Conservation (phyloP, 768 basidiomycete species). For the Tubosaeta sp. region DNA sequence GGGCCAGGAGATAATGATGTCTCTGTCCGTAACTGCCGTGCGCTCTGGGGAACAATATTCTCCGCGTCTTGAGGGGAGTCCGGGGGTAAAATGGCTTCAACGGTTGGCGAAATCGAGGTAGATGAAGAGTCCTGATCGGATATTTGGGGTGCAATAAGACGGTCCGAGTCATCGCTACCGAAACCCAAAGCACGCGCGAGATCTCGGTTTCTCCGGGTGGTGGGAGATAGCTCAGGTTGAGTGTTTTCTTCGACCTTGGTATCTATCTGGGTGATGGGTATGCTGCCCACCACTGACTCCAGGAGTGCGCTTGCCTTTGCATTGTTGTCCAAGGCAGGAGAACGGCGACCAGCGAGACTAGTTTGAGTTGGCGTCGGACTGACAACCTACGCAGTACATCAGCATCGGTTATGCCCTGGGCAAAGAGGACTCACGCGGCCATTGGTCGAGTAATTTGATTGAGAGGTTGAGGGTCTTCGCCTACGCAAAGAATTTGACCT, state of each 20-base stretch:
- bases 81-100: constrained; percentile 28
- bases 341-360: constrained; percentile 26
- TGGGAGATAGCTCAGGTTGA: constrained; percentile 42
- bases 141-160: constrained; percentile 18
- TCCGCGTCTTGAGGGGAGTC: constrained; percentile 19
- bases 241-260: constrained; percentile 22
- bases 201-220: constrained; percentile 63
- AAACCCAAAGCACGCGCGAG: constrained; percentile 72
- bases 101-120: constrained; percentile 33
- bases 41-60: constrained; percentile 1
- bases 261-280: constrained; percentile 38
- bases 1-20: constrained; percentile 13
- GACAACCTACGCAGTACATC: constrained; percentile 40
- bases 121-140: constrained; percentile 26
- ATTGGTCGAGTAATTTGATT: constrained; percentile 64
- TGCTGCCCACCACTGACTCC: constrained; percentile 56
- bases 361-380: constrained; percentile 48
- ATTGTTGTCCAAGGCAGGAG: constrained; percentile 43
- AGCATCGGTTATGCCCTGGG: constrained; percentile 1
- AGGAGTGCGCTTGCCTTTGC: constrained; percentile 63
- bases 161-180: constrained; percentile 42
- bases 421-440: constrained; percentile 38
- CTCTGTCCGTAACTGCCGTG: constrained; percentile 1
- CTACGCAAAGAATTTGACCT: constrained; percentile 69
- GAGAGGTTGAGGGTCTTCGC: constrained; percentile 78